Conservation (phyloP, 2,329 filamentous ascomycete species). For the Xylariaceae sp. region DNA sequence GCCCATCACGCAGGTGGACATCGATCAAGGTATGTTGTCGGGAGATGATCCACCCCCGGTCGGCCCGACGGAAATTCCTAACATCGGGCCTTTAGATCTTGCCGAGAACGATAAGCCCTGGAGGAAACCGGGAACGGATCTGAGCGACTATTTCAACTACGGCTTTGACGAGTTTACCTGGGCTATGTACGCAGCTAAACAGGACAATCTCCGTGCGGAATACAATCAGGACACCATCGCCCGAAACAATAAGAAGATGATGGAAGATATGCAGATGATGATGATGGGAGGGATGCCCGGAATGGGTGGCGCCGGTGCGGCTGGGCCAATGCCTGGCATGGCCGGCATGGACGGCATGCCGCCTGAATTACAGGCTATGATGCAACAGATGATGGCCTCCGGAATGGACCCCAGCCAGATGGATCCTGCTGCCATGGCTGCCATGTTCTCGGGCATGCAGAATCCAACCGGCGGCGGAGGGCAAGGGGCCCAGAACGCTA, state of each 20-base stretch:
- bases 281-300: slow-evolving; percentile 55
- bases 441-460: slow-evolving; percentile 57
- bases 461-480: slow-evolving; percentile 37
- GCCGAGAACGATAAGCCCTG: slow-evolving; percentile 86
- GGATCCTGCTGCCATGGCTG: slow-evolving; percentile 53
- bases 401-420: slow-evolving; percentile 63
- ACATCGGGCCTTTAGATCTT: slow-evolving; percentile 46
- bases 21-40: slow-evolving; percentile 57
- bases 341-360: slow-evolving; percentile 58
- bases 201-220: slow-evolving; percentile 71
- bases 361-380: slow-evolving; percentile 62
- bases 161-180: slow-evolving; percentile 98
- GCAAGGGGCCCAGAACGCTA: slow-evolving; percentile 47
- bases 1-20: slow-evolving; percentile 69
- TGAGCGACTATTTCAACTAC: slow-evolving; percentile 98
- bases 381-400: slow-evolving; percentile 64
- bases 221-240: slow-evolving; percentile 62
- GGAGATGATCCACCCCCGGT: neutral
- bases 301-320: slow-evolving; percentile 30
- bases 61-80: neutral
- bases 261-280: slow-evolving; percentile 63
- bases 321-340: slow-evolving; percentile 36
- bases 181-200: slow-evolving; percentile 88
- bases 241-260: slow-evolving; percentile 70
- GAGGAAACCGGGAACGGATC: slow-evolving; percentile 88